Evolutionary conservation across 2,329 filamentous ascomycete species (phyloP).

Genomic region (Colletotrichum sp.): DNA sequence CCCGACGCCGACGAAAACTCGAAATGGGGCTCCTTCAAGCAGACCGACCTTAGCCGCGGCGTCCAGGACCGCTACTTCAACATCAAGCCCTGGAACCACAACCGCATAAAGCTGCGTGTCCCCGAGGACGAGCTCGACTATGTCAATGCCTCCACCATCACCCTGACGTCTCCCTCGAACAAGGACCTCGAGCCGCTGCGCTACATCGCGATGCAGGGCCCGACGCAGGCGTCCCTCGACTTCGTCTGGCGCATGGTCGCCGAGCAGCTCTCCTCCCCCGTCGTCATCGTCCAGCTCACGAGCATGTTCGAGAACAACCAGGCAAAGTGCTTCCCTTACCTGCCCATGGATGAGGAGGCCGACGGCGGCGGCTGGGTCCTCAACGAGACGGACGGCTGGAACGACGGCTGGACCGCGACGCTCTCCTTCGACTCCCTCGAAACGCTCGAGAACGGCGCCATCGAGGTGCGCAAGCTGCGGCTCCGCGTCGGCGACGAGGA

Average conservation of each 20-base stretch:
- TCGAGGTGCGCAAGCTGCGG: constrained; percentile 77
- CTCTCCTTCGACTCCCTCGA: constrained; percentile 72
- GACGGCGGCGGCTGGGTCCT: constrained; percentile 58
- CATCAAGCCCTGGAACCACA: constrained; percentile 88
- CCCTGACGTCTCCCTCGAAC: constrained; percentile 51
- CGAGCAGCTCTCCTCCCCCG: constrained; percentile 73
- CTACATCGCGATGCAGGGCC: constrained; percentile 95
- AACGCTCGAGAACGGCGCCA: constrained; percentile 58
- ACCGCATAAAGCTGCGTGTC: constrained; percentile 82
- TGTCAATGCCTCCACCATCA: constrained; percentile 81
- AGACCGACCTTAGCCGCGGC: constrained; percentile 34
- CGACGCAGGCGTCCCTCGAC: constrained; percentile 75
- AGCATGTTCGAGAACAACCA: constrained; percentile 79
- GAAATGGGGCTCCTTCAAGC: constrained; percentile 39
- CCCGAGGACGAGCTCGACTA: constrained; percentile 77
- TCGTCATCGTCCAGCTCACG: constrained; percentile 93
- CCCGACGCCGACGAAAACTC: constrained; percentile 37
- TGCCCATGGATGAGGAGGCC: constrained; percentile 65
- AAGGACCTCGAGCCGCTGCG: constrained; percentile 46
- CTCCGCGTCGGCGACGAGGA: constrained; percentile 55
- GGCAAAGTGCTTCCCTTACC: constrained; percentile 92
- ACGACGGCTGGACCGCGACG: constrained; percentile 70
- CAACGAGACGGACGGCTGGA: constrained; percentile 69
- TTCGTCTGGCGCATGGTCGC: constrained; percentile 98
- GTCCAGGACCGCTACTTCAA: constrained; percentile 84